phyloP scores from a whole-genome alignment of 352 stramenopile genomes.

The Phytopythium montanum region DNA sequence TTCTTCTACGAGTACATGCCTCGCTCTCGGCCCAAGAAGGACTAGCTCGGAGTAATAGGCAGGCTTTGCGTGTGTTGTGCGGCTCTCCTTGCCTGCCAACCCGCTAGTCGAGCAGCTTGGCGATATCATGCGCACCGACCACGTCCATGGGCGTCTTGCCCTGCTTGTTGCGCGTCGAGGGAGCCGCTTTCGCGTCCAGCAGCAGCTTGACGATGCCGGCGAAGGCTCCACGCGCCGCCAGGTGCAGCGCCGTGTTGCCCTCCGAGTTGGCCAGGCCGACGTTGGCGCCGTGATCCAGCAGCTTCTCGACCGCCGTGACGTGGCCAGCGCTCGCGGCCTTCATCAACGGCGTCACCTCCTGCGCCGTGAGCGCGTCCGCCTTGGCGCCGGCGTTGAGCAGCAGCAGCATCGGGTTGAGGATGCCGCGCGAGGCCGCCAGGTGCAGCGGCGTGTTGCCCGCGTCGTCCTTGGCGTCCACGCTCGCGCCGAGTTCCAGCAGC shows the following conservation, averaged over 20 bases:
- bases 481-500: conserved; percentile 74
- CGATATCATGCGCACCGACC: conserved; percentile 50
- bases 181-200: conserved; percentile 48
- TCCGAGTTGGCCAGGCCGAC: conserved; percentile 59
- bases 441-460: conserved; percentile 83
- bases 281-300: conserved; percentile 80
- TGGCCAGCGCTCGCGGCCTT: conserved; percentile 84
- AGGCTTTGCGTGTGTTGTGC: background rate
- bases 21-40: conserved; percentile 48
- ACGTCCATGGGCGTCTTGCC: conserved; percentile 79
- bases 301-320: conserved; percentile 78
- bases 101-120: conserved; percentile 48
- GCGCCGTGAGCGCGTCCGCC: conserved; percentile 60
- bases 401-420: conserved; percentile 81
- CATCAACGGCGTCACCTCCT: conserved; percentile 84
- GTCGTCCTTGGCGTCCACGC: conserved; percentile 80
- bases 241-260: conserved; percentile 82
- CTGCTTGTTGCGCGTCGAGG: conserved; percentile 60
- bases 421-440: conserved; percentile 73
- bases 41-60: conserved; percentile 11
- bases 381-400: conserved; percentile 79
- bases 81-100: background rate
- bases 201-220: conserved; percentile 62
- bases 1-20: conserved; percentile 89
- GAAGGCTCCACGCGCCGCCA: conserved; percentile 81